phyloP scores from a whole-genome alignment of 192 early-diverging fungal genomes.

The Chytriomyces sp. region DNA sequence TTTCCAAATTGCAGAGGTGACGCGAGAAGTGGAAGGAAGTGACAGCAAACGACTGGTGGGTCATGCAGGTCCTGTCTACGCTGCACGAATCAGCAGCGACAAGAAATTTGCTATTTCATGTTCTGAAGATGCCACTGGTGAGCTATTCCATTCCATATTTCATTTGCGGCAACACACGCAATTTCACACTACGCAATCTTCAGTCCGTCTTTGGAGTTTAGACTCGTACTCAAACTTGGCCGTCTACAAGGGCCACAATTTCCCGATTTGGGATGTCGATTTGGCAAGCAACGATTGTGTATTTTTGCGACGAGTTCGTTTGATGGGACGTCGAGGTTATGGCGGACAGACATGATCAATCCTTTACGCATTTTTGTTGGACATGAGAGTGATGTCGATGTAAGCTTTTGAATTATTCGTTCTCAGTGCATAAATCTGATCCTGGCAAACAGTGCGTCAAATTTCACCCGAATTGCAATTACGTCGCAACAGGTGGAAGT shows the following conservation, averaged over 20 bases:
- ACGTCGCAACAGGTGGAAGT: constrained; percentile 88
- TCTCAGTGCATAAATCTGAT: constrained; percentile 38
- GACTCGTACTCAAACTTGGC: constrained; percentile 92
- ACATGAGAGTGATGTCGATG: constrained; percentile 96
- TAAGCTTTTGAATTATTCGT: constrained; percentile 81
- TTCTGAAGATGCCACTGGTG: constrained; percentile 89
- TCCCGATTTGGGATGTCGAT: constrained; percentile 95
- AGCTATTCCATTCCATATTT: constrained; percentile 26
- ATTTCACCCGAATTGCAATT: constrained; percentile 97
- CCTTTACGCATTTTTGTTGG: constrained; percentile 97
- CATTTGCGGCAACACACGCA: neutral
- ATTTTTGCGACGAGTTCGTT: constrained; percentile 97
- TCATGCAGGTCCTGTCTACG: constrained; percentile 92
- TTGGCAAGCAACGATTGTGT: constrained; percentile 89
- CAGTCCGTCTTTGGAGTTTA: constrained; percentile 94
- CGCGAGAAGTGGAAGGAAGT: constrained; percentile 29
- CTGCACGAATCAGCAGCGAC: constrained; percentile 83
- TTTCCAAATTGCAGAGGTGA: constrained; percentile 14
- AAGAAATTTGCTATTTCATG: constrained; percentile 83
- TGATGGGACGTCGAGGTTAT: constrained; percentile 93
- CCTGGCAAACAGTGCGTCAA: constrained; percentile 69
- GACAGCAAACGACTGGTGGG: constrained; percentile 73
- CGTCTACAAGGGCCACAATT: constrained; percentile 94
- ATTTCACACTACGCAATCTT: constrained; percentile 26
- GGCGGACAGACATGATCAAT: constrained; percentile 96